Base-by-base conservation (phyloP, 2,329 filamentous ascomycete species). In the Colletotrichum orchidophilum region DNA sequence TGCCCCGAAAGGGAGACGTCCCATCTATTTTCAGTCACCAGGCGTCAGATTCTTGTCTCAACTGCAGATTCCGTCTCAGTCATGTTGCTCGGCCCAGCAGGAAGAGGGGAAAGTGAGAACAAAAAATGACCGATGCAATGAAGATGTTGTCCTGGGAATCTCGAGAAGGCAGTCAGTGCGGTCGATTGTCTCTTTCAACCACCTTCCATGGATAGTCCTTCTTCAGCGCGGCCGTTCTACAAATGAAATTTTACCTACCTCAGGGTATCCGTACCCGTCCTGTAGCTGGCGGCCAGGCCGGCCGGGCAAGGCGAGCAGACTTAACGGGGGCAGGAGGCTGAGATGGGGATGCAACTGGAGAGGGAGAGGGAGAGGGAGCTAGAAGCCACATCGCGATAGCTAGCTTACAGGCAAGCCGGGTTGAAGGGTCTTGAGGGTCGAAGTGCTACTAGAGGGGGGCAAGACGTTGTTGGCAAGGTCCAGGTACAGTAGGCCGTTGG, bases 241-340 rank as follows among this genome's bases (percentile, higher is more conserved):
- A 59, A 59, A 27, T 35, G 29, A 49, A 46, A 39, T 35, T 42
- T 27, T 49, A 52, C 52, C 52, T 53, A 31, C 35, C 11, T 31
- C 52, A 21, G 35, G 49, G 46, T 33, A 27, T 46, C 24, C 31
- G 29, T 26, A 27, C 53, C 24, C 31, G 29, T 26, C n/a, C n/a
- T 39, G 49, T 67, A 63, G 57, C 63, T 71, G 57, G 53, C 63
- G 63, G 68, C 39, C 68, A 52, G 50, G n/a, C 63, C 63, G 63
- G 57, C 21, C 50, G 63, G 67, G 39, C 67, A 70, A 61, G 67
- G 67, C 57, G 63, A 57, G 50, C 50, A 58, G 52, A 62, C 58
- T 52, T 52, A 26, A 24, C 49, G 50, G 46, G 29, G 35, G 55
- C n/a, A 26, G 50, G n/a, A 24, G 24, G 55, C 58, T 55, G 65